These are phyloP conservation scores for Trichoderma atrobrunneum DNA, from an alignment of 2,329 filamentous ascomycete species.

Conservation along the genomic window DNA sequence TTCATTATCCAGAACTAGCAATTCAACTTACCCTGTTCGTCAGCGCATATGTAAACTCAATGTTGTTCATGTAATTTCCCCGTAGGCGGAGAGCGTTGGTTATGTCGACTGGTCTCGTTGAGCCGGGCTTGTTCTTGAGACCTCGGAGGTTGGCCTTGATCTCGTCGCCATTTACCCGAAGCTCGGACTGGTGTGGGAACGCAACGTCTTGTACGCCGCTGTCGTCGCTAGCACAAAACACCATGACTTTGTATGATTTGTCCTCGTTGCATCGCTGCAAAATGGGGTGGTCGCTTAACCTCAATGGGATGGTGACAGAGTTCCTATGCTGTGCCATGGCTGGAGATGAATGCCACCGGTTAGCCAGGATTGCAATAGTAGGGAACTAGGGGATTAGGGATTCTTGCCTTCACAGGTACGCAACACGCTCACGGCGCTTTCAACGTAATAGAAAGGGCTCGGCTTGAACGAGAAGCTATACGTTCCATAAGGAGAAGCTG, in stretches of 20 bases:
- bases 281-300: constrained; percentile 49
- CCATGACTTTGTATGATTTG: constrained; percentile 67
- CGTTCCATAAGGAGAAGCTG: constrained; percentile 20
- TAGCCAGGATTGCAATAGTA: neutral
- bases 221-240: constrained; percentile 74
- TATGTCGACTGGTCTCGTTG: constrained; percentile 89
- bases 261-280: constrained; percentile 58
- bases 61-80: constrained; percentile 68
- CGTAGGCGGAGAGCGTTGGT: constrained; percentile 71
- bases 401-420: constrained; percentile 69
- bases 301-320: constrained; percentile 45
- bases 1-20: neutral
- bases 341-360: constrained; percentile 26
- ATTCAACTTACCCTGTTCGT: constrained; percentile 65
- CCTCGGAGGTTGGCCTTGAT: constrained; percentile 92
- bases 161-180: constrained; percentile 85
- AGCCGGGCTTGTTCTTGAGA: constrained; percentile 92
- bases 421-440: constrained; percentile 61
- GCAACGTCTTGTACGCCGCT: constrained; percentile 69
- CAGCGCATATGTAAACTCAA: constrained; percentile 88
- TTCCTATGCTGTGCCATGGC: constrained; percentile 56
- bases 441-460: constrained; percentile 81
- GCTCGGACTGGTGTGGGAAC: constrained; percentile 89
- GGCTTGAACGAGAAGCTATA: constrained; percentile 50
- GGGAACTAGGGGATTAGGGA: too few species aligned